phyloP scores from a whole-genome alignment of 1,284 basidiomycete genomes.

The Cryptococcus sp. region DNA sequence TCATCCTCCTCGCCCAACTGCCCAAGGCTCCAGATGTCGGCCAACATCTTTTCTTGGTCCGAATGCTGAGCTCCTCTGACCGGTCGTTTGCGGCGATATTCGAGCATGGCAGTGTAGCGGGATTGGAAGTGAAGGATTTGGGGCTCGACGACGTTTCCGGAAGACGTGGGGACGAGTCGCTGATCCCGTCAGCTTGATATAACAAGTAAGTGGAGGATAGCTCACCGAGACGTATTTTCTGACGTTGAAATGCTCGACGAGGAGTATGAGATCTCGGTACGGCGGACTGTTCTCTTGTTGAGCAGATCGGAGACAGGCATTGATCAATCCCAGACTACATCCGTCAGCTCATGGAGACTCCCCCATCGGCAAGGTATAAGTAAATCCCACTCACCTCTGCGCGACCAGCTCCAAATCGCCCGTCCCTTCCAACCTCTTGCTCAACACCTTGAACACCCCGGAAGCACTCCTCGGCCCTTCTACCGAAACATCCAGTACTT shows the following conservation, averaged over 20 bases:
- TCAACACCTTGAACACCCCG: slow-evolving; percentile 51
- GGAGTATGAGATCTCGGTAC: slow-evolving; percentile 31
- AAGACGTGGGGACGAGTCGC: slow-evolving; percentile 68
- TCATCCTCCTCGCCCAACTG: slow-evolving; percentile 20
- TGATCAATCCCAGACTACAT: slow-evolving; percentile 76
- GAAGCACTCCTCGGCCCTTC: slow-evolving; percentile 13
- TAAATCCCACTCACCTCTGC: slow-evolving; percentile 70
- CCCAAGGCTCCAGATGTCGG: slow-evolving; percentile 64
- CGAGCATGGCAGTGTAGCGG: slow-evolving; percentile 73
- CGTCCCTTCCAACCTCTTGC: slow-evolving; percentile 64
- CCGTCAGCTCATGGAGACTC: slow-evolving; percentile 4
- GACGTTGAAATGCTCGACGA: slow-evolving; percentile 69
- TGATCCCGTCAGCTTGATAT: slow-evolving; percentile 36
- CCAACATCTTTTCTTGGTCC: slow-evolving; percentile 58
- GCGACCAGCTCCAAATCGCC: slow-evolving; percentile 78
- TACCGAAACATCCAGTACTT: slow-evolving; percentile 61
- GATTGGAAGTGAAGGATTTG: slow-evolving; percentile 89
- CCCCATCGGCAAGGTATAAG: not conserved
- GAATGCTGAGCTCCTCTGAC: slow-evolving; percentile 65
- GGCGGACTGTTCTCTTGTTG: slow-evolving; percentile 30
- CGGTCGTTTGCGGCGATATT: slow-evolving; percentile 69
- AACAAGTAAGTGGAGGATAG: not conserved
- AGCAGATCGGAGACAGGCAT: slow-evolving; percentile 53
- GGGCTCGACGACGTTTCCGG: slow-evolving; percentile 72
- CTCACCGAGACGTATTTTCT: slow-evolving; percentile 76